A percentile compares a stretch with the other conserved stretches of the same genome.
Evolutionary conservation across 768 basidiomycete genomes (phyloP).

Genomic region (Tephrocybe sp.): DNA sequence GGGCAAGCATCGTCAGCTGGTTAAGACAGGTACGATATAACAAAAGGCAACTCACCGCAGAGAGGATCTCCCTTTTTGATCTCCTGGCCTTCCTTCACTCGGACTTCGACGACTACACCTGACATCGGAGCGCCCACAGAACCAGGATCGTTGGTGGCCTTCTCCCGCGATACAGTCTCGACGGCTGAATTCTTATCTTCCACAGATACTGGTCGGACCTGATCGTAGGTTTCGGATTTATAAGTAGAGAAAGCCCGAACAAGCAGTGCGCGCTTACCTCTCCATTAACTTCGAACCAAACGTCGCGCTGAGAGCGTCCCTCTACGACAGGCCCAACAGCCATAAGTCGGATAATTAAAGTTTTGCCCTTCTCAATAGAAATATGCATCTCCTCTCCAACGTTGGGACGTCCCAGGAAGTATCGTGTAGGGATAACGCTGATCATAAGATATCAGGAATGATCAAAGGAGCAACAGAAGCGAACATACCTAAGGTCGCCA

Average conservation of each 20-base stretch:
- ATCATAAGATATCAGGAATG: slow-evolving; percentile 17
- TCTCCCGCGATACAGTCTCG: slow-evolving; percentile 92
- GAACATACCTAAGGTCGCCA: slow-evolving; percentile 89
- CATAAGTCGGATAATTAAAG: slow-evolving; percentile 93
- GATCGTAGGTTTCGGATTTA: slow-evolving; percentile 21
- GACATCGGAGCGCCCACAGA: slow-evolving; percentile 98
- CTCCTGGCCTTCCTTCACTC: slow-evolving; percentile 96
- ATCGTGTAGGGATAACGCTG: slow-evolving; percentile 93
- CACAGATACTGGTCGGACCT: slow-evolving; percentile 93
- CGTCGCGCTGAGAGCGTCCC: slow-evolving; percentile 89
- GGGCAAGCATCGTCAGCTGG: slow-evolving; percentile 23
- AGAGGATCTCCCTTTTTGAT: slow-evolving; percentile 98
- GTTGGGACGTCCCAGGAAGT: slow-evolving; percentile 92
- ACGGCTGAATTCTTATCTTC: slow-evolving; percentile 98
- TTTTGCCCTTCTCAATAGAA: slow-evolving; percentile 95
- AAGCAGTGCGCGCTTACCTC: slow-evolving; percentile 53
- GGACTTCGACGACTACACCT: slow-evolving; percentile 96
- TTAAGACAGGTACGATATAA: slow-evolving; percentile 8
- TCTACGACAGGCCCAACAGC: slow-evolving; percentile 93
- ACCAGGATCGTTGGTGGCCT: slow-evolving; percentile 90
- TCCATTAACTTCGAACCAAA: slow-evolving; percentile 98
- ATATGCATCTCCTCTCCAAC: slow-evolving; percentile 97
- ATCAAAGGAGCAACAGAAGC: slow-evolving; percentile 4
- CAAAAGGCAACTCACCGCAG: slow-evolving; percentile 60
- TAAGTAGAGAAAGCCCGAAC: slow-evolving; percentile 9